Base-by-base conservation (phyloP, 345 rosid genomes). In the Salix exigua region DNA sequence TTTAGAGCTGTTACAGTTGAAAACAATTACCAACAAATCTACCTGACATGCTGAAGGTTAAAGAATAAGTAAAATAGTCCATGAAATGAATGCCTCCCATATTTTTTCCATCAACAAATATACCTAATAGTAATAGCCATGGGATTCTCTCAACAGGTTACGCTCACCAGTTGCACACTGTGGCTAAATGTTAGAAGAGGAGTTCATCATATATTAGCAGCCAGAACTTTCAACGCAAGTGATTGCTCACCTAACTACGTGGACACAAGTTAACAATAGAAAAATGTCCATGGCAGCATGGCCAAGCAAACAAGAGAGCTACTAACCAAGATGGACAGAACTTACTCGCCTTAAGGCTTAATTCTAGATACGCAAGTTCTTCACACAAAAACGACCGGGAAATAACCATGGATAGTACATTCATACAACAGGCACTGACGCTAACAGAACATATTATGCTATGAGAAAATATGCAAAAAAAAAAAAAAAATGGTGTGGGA, bases 1-100 rank as follows among this genome's bases (percentile, higher is more conserved):
- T 83, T 87, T 28, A 91, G 89, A 65, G 88, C 97, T 92, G 87
- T 81, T 74, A 48, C 3, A 75, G 51, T n/a, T 30, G 19, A 71
- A 70, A 53, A 71, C 35, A 70, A 51, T n/a, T 14, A 37, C 18
- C 10, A 18, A 58, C 42, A 23, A 46, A 63, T 9, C 18, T 23
- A 26, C 30, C 60, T 17, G n/a, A 18, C 19, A 40, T 21, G 53
- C 23, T 28, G 33, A 28, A 9, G 1, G 30, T 19, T 26, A 14
- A 69, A 69, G 26, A 35, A 50, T 11, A 7, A 66, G 30, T 13
- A 37, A 35, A n/a, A 58, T 58, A n/a, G 10, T 12, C 2, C 5
- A 55, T 55, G 61, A 1, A 1, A 4, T n/a, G 11, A n/a, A 21
- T 13, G 23, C 23, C 23, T 53, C 60, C 60, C 60, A 7, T 53